Base-by-base conservation (phyloP, 139 green algal genomes). In the Trebouxia sp. region DNA sequence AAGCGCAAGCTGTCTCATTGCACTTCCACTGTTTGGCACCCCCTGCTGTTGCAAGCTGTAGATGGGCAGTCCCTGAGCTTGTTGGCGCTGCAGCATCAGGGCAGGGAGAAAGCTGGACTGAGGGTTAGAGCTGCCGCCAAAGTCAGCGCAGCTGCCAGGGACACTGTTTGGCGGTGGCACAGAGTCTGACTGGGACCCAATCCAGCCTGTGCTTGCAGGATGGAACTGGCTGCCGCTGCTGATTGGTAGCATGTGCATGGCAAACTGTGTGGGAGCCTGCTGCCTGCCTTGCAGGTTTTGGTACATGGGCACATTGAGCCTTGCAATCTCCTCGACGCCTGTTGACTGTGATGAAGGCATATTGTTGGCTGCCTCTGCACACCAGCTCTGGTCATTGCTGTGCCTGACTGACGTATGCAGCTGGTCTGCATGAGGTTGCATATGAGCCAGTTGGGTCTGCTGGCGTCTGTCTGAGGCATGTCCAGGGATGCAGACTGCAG, bases 1-100 rank as follows among this genome's bases (percentile, higher is more conserved):
- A 30, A 72, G 35, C 3, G 62, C 35, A 8, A 72, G 62, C 62
- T 72, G 62, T 35, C 28, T 35, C 62, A 72, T 72, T 72, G 62
- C 32, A 0, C 62, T 30, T 17, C 28, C 62, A 12, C 35, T 6
- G 1, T 35, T 72, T 72, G 32, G 32, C 15, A 43, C 12, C 35
- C n/a, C 3, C 11, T 72, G 62, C 35, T 15, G 32, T 42, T n/a
- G n/a, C n/a, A 35, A 15, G 32, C 62, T 72, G 35, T 45, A 35
- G n/a, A 1, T 30, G 15, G 26, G 55, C 0, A 45, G 10, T 15
- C 20, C n/a, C 30, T 72, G 62, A 72, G 32, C 62, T 3, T 72
- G 62, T 15, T 72, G 62, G 62, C 12, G 62, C 11, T 72, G 62
- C 7, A 72, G 37, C 62, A 43, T 41, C 32, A 72, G 20, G 20